Conservation (phyloP, 163 green algal genomes). For the Smithsoniella earleae region DNA sequence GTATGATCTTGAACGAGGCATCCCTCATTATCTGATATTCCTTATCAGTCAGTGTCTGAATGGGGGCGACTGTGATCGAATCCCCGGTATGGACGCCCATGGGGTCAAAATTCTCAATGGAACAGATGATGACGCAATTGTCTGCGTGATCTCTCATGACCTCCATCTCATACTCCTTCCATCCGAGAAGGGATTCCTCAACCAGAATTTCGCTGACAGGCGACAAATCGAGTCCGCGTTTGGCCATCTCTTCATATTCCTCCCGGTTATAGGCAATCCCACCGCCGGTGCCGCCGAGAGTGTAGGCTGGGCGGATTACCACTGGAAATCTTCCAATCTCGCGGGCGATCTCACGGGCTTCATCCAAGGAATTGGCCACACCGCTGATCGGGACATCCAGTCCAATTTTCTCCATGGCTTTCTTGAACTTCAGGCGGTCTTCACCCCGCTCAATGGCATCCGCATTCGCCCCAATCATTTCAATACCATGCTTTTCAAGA, state of each 20-base stretch:
- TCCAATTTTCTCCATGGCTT: constrained; percentile 84
- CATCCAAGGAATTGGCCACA: constrained; percentile 49
- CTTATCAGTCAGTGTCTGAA: constrained; percentile 74
- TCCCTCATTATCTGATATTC: constrained; percentile 92
- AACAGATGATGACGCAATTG: constrained; percentile 98
- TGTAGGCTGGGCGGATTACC: constrained; percentile 98
- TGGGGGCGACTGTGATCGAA: constrained; percentile 77
- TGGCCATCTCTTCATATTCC: constrained; percentile 59
- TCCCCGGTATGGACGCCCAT: constrained; percentile 97
- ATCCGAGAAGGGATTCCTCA: constrained; percentile 92
- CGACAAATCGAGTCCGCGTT: constrained; percentile 39
- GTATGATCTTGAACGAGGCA: constrained; percentile 85
- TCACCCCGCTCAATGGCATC: constrained; percentile 95
- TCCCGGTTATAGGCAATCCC: constrained; percentile 85
- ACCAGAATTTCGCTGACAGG: constrained; percentile 50
- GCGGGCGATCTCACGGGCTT: constrained; percentile 52
- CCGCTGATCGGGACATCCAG: constrained; percentile 67
- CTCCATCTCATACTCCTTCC: constrained; percentile 99
- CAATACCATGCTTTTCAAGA: constrained; percentile 83
- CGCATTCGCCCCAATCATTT: constrained; percentile 98
- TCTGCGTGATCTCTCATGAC: constrained; percentile 96
- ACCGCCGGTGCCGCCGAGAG: constrained; percentile 74
- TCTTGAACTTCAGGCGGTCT: constrained; percentile 63
- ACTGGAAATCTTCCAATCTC: constrained; percentile 73
- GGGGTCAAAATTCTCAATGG: constrained; percentile 98